These are phyloP conservation scores for Saposhnikovia divaricata DNA, from an alignment of 129 eudicot species.

Conservation along the genomic window DNA sequence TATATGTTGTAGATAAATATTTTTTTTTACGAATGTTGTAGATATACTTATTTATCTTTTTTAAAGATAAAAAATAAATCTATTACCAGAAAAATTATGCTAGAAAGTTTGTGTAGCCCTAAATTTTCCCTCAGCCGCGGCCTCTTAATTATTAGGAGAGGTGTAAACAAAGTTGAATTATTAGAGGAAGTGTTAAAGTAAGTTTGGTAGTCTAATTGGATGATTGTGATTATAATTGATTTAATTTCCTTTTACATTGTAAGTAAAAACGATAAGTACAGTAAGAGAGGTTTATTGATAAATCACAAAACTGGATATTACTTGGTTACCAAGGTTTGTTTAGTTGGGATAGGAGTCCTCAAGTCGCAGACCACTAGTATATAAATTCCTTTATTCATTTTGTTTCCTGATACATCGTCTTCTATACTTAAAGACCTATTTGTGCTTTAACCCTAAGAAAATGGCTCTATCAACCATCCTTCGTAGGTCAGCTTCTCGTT, in stretches of 20 bases:
- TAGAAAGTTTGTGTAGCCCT: too few species aligned
- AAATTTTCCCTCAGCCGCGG: neutral
- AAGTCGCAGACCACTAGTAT: neutral
- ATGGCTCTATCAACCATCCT: neutral
- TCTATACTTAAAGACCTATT: neutral
- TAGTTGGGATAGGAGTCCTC: neutral
- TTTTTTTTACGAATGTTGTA: too few species aligned
- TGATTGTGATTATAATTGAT: neutral
- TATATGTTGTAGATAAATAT: too few species aligned
- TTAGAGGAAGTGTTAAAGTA: neutral
- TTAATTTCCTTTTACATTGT: neutral
- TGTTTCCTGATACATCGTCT: too few species aligned
- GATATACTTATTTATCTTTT: too few species aligned
- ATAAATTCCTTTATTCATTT: neutral
- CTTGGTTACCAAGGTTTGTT: conserved; percentile 4
- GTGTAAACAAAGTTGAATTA: neutral
- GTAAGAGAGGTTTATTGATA: neutral
- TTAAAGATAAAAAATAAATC: too few species aligned
- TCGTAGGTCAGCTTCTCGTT: neutral
- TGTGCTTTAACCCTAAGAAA: neutral
- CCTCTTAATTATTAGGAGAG: neutral
- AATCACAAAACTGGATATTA: neutral
- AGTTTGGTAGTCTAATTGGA: neutral
- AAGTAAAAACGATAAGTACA: neutral
- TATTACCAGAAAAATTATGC: too few species aligned